Evolutionary conservation across 176 grass and related monocot species (phyloP).

Genomic region (Guadua angustifolia): DNA sequence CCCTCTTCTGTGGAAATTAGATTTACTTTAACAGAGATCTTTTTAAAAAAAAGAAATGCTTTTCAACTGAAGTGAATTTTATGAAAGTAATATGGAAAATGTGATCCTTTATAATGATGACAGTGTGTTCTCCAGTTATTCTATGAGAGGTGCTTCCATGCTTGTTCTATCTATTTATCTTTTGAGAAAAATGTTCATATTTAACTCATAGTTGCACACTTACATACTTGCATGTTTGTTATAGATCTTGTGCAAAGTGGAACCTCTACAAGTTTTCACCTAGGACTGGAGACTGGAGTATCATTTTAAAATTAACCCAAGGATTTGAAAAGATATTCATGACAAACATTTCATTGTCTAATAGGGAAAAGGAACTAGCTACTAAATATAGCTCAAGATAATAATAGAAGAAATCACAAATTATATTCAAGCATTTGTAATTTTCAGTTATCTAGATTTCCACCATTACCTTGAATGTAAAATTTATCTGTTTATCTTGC

Average conservation of each 20-base stretch:
- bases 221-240: neutral
- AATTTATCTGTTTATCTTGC: constrained; percentile 10
- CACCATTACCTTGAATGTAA: neutral
- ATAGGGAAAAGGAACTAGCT: neutral
- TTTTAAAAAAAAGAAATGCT: neutral
- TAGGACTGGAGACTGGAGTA: neutral
- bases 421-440: neutral
- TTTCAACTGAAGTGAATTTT: constrained; percentile 17
- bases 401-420: constrained; percentile 5
- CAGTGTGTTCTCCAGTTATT: neutral
- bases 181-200: neutral
- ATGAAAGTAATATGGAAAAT: neutral
- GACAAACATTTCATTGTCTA: neutral
- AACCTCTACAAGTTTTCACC: neutral
- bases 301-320: neutral
- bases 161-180: neutral
- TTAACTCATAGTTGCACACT: neutral
- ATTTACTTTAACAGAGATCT: neutral
- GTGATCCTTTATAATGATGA: neutral
- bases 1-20: constrained; percentile 57
- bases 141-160: no score
- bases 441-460: neutral
- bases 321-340: neutral
- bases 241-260: constrained; percentile 15
- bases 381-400: neutral